Percentiles rank a stretch among this genome's conserved stretches.
Conservation (phyloP, 2,329 filamentous ascomycete genomes). For the Aspergillus pseudoglaucus region DNA sequence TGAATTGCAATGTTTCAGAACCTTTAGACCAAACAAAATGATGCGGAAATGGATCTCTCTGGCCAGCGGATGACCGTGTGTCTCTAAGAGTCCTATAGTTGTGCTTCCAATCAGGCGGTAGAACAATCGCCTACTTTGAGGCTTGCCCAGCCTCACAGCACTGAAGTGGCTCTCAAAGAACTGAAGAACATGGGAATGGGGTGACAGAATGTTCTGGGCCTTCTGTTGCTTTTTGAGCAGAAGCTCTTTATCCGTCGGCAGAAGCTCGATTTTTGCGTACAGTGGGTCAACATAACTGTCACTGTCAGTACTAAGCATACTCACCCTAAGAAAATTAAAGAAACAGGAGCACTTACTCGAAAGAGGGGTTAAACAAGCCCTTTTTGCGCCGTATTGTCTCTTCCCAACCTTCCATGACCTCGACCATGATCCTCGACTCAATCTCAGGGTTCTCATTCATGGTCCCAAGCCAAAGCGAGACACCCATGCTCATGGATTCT, state of each 20-base stretch:
- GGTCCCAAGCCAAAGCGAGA: slow-evolving; percentile 92
- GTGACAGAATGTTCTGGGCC: slow-evolving; percentile 75
- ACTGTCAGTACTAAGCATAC: slow-evolving; percentile 7
- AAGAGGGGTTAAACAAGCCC: slow-evolving; percentile 70
- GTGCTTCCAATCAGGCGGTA: slow-evolving; percentile 73
- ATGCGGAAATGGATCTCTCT: slow-evolving; percentile 89
- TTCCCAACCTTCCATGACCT: slow-evolving; percentile 90
- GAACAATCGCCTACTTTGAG: slow-evolving; percentile 75
- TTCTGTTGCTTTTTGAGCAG: slow-evolving; percentile 69
- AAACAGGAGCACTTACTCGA: slow-evolving; percentile 48
- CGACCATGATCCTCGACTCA: slow-evolving; percentile 75
- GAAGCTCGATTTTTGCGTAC: slow-evolving; percentile 84
- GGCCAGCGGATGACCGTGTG: slow-evolving; percentile 74
- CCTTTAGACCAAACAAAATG: slow-evolving; percentile 70
- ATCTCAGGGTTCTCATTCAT: slow-evolving; percentile 92
- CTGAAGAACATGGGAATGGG: slow-evolving; percentile 77
- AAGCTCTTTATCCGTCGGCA: slow-evolving; percentile 73
- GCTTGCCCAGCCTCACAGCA: slow-evolving; percentile 76
- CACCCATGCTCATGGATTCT: slow-evolving; percentile 88
- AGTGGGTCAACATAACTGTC: slow-evolving; percentile 73
- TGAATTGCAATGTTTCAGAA: slow-evolving; percentile 65
- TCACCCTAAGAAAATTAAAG: not conserved
- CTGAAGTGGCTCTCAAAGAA: slow-evolving; percentile 95
- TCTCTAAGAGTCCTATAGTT: slow-evolving; percentile 63
- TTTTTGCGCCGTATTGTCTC: slow-evolving; percentile 67